phyloP scores from a whole-genome alignment of 345 rosid genomes.

The Fremontodendron californicum region DNA sequence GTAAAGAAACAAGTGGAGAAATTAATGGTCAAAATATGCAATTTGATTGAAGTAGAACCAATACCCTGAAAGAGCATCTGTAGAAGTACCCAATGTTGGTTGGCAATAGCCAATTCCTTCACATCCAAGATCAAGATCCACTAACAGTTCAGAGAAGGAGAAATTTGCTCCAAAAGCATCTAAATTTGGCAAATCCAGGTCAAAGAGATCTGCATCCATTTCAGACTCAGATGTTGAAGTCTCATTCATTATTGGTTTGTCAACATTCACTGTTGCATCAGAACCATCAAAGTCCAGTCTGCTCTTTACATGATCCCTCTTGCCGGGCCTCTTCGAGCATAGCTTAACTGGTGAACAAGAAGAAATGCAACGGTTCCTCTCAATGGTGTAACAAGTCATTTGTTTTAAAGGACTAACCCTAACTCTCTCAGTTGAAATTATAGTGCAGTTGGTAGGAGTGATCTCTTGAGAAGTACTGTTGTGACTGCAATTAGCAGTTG shows the following conservation, averaged over 20 bases:
- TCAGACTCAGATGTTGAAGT: constrained; percentile 58
- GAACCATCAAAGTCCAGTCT: constrained; percentile 80
- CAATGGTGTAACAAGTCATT: constrained; percentile 53
- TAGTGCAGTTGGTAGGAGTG: constrained; percentile 62
- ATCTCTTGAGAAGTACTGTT: constrained; percentile 39
- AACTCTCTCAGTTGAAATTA: constrained; percentile 59
- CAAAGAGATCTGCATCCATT: constrained; percentile 51
- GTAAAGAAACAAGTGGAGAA: neutral
- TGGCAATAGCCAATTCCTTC: constrained; percentile 40
- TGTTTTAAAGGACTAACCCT: constrained; percentile 70
- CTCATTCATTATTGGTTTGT: constrained; percentile 32
- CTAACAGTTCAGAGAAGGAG: constrained; percentile 61
- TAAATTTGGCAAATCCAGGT: constrained; percentile 59
- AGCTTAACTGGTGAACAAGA: constrained; percentile 66
- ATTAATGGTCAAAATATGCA: neutral
- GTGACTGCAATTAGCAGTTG: constrained; percentile 31
- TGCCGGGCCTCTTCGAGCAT: constrained; percentile 35
- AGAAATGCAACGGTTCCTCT: constrained; percentile 71
- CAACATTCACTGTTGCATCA: constrained; percentile 33
- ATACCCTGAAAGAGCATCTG: constrained; percentile 41
- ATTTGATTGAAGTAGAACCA: constrained; percentile 11
- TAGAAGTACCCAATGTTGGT: constrained; percentile 27
- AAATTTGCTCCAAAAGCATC: constrained; percentile 62
- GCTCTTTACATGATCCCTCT: constrained; percentile 75
- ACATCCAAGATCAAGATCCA: constrained; percentile 62